A percentile compares a stretch with the other conserved stretches of the same genome.
These are phyloP conservation scores for Curvularia spicifera DNA, from an alignment of 2,329 filamentous ascomycete species.

Conservation along the genomic window DNA sequence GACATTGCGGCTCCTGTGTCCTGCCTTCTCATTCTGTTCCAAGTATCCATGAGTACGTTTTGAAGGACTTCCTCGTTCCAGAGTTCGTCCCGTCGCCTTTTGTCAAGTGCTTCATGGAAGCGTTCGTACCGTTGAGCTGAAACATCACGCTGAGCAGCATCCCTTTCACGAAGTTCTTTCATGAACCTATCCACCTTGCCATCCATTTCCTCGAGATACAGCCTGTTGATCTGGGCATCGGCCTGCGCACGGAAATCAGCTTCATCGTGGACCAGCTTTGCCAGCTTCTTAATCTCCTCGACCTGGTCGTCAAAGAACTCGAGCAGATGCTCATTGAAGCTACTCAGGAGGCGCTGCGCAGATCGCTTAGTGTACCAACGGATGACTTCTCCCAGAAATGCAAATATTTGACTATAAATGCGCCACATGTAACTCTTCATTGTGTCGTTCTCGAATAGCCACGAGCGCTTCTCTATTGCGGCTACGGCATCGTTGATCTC, in stretches of 20 bases:
- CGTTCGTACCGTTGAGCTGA: neutral
- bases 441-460: neutral
- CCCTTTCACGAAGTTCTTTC: neutral
- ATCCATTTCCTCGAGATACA: constrained; percentile 2
- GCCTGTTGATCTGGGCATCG: neutral
- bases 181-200: constrained; percentile 2
- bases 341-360: neutral
- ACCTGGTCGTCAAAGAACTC: constrained; percentile 2
- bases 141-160: neutral
- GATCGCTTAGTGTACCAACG: constrained; percentile 3
- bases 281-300: neutral
- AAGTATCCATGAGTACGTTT: neutral
- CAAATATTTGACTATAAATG: constrained; percentile 3
- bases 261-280: constrained; percentile 1
- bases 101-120: neutral
- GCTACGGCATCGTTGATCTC: constrained; percentile 3
- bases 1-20: neutral
- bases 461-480: constrained; percentile 2
- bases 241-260: constrained; percentile 1
- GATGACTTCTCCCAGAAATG: constrained; percentile 3
- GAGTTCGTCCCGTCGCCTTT: neutral
- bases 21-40: neutral
- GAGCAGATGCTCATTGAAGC: neutral
- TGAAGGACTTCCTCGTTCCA: neutral
- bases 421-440: constrained; percentile 6